phyloP scores from a whole-genome alignment of 2,329 filamentous ascomycete species.

The Trichothecium sympodiale region DNA sequence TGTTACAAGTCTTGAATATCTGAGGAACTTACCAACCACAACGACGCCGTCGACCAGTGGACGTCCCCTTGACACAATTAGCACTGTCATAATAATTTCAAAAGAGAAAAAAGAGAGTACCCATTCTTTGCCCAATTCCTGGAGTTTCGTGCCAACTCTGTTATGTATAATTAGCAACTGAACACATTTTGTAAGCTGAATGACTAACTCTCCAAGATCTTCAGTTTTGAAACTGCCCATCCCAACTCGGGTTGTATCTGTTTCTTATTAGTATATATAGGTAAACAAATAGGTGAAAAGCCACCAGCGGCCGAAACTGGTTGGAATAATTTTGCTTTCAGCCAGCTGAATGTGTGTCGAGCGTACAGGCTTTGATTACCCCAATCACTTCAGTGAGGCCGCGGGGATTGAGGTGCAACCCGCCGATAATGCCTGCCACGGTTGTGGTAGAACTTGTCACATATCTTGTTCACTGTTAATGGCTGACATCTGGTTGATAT shows the following conservation, averaged over 20 bases:
- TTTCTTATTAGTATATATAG: background rate
- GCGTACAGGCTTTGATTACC: slow-evolving; percentile 48
- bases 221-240: slow-evolving; percentile 59
- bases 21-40: no score
- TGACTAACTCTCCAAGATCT: slow-evolving; percentile 27
- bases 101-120: no score
- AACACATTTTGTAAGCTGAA: slow-evolving; percentile 7
- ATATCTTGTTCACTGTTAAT: no score
- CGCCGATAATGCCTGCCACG: slow-evolving; percentile 45
- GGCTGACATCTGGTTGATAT: no score
- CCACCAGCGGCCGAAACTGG: no score
- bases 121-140: slow-evolving; percentile 33
- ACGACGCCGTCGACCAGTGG: no score
- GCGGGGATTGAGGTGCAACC: slow-evolving; percentile 48
- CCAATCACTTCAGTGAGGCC: slow-evolving; percentile 51
- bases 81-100: no score
- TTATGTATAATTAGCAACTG: slow-evolving; percentile 10
- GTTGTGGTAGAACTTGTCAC: slow-evolving; percentile 35
- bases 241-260: slow-evolving; percentile 50
- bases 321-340: no score
- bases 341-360: background rate
- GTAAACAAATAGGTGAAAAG: no score
- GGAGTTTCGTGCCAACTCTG: slow-evolving; percentile 31
- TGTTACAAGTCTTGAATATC: no score
- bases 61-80: no score